A percentile compares a stretch with the other conserved stretches of the same genome.
phyloP scores from a whole-genome alignment of 768 basidiomycete species.

The Pholiota conissans region DNA sequence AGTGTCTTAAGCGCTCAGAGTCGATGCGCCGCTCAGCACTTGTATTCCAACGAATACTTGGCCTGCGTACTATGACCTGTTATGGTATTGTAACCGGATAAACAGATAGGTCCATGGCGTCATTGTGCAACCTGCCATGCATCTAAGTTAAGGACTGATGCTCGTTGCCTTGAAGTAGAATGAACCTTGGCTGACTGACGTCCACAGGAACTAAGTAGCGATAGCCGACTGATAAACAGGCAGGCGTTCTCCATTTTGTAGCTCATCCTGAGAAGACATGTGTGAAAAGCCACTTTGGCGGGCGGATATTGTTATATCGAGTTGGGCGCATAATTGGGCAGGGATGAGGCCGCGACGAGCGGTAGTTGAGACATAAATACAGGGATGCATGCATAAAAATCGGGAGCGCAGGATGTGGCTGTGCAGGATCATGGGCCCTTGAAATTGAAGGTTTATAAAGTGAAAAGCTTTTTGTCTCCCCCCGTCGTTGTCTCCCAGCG shows the following conservation, averaged over 20 bases:
- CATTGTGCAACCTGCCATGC: constrained; percentile 12
- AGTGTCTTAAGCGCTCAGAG: too few species aligned
- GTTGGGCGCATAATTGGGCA: neutral
- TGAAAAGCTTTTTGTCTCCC: constrained; percentile 14
- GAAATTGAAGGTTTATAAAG: neutral
- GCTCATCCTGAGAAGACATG: constrained; percentile 12
- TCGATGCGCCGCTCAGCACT: too few species aligned
- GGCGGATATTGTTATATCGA: neutral
- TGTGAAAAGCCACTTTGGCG: neutral
- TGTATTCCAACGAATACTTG: too few species aligned
- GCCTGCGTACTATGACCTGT: too few species aligned
- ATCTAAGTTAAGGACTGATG: constrained; percentile 15
- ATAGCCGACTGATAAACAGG: constrained; percentile 17
- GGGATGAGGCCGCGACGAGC: too few species aligned
- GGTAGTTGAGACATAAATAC: neutral
- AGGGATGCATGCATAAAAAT: constrained; percentile 6
- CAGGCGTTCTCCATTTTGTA: constrained; percentile 13
- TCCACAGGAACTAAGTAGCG: neutral
- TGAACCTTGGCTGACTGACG: constrained; percentile 1
- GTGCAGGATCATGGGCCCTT: constrained; percentile 11
- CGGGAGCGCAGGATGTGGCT: constrained; percentile 24
- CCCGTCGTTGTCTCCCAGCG: constrained; percentile 7
- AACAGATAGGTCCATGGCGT: neutral
- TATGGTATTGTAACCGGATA: too few species aligned
- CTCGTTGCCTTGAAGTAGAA: neutral